Evolutionary conservation across 2,329 filamentous ascomycete genomes (phyloP).

Genomic region (Ophiostoma piceae): DNA sequence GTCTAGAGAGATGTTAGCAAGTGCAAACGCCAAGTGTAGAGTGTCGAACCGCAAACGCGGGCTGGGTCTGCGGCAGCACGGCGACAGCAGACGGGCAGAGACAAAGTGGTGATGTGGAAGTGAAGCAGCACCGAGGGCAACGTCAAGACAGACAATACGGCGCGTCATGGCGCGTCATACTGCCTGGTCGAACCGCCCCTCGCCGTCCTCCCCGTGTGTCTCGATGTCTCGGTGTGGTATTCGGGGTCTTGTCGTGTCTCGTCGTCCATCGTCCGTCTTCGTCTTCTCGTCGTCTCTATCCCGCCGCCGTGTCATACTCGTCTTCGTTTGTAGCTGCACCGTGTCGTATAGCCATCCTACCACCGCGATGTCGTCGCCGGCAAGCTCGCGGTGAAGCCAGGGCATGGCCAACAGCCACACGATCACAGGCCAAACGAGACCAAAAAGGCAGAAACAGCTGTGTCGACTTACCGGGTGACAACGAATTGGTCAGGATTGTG

Average conservation of each 20-base stretch:
- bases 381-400: background rate
- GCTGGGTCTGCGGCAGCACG: constrained; percentile 8
- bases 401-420: background rate
- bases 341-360: background rate
- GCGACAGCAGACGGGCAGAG: background rate
- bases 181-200: background rate
- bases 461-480: constrained; percentile 73
- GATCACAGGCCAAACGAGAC: background rate
- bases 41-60: background rate
- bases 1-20: constrained; percentile 51
- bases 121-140: background rate
- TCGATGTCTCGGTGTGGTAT: background rate
- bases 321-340: constrained; percentile 24
- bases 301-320: too few species aligned
- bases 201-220: background rate
- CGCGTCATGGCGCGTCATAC: constrained; percentile 20
- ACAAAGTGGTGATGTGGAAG: background rate
- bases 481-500: constrained; percentile 93
- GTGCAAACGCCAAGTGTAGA: background rate
- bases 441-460: background rate
- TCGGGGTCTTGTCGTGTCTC: background rate
- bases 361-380: background rate
- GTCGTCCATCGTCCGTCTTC: background rate
- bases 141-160: background rate
- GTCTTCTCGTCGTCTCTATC: background rate